phyloP scores from a whole-genome alignment of 148 eudicot genomes.

The Cornus kousa region DNA sequence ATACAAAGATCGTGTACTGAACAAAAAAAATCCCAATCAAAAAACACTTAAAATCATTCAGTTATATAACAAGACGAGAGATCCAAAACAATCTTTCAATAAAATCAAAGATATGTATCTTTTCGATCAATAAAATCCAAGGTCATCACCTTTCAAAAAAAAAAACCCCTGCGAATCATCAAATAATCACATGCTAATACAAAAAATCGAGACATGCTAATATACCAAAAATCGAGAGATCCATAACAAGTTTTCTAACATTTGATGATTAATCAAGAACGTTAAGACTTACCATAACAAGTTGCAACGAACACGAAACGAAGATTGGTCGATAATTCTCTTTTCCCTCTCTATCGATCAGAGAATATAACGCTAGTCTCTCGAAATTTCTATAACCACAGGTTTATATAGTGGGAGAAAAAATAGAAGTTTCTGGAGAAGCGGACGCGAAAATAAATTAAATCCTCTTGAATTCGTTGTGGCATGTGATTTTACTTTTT shows the following conservation, averaged over 20 bases:
- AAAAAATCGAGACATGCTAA: background rate
- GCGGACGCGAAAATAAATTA: conserved; percentile 18
- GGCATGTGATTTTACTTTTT: background rate
- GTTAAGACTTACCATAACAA: background rate
- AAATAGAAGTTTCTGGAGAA: conserved; percentile 30
- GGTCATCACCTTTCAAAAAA: no score
- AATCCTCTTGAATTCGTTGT: conserved; percentile 10
- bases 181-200: background rate
- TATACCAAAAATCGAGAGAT: background rate
- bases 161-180: background rate
- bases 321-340: background rate
- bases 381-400: background rate
- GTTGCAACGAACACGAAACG: background rate
- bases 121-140: no score
- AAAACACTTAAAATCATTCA: no score
- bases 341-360: background rate
- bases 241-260: background rate
- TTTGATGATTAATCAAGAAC: background rate
- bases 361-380: background rate
- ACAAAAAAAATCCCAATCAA: no score
- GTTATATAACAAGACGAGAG: background rate
- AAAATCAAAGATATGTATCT: no score
- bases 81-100: no score
- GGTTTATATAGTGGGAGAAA: background rate
- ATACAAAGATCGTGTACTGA: no score